A percentile compares a stretch with the other conserved stretches of the same genome.
These are phyloP conservation scores for Pythium oligandrum DNA, from an alignment of 352 stramenopile species.

Conservation along the genomic window DNA sequence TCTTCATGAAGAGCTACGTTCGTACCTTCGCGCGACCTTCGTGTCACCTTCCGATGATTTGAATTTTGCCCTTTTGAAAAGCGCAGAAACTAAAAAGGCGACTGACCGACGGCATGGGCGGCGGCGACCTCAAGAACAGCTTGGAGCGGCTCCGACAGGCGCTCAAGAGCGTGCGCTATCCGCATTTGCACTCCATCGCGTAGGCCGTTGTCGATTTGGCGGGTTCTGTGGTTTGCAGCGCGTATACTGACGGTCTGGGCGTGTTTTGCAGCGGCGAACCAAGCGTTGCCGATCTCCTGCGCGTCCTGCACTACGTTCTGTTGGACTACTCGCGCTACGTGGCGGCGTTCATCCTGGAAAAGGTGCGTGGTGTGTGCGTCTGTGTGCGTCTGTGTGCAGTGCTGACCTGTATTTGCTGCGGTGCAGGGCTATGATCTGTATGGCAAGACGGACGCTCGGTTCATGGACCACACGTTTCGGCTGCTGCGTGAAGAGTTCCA, in stretches of 20 bases:
- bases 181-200: constrained; percentile 28
- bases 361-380: constrained; percentile 15
- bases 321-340: constrained; percentile 74
- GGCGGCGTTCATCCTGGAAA: constrained; percentile 42
- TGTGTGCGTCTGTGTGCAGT: not conserved
- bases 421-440: constrained; percentile 60
- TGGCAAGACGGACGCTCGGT: constrained; percentile 72
- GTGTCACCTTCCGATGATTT: constrained; percentile 3
- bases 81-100: constrained; percentile 1
- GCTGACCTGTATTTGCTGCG: not conserved
- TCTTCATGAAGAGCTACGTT: not conserved
- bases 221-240: too few species aligned
- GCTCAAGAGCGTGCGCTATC: constrained; percentile 46
- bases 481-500: constrained; percentile 68
- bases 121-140: constrained; percentile 46
- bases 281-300: constrained; percentile 37
- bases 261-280: not conserved
- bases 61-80: not conserved
- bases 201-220: constrained; percentile 3
- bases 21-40: constrained; percentile 13
- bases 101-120: too few species aligned
- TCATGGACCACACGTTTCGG: constrained; percentile 69
- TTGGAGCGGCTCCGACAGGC: constrained; percentile 52
- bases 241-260: too few species aligned
- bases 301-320: constrained; percentile 60